Percentiles rank a stretch among this genome's conserved stretches.
phyloP scores from a whole-genome alignment of 495 filamentous ascomycete species.

The Talaromyces borbonicus region DNA sequence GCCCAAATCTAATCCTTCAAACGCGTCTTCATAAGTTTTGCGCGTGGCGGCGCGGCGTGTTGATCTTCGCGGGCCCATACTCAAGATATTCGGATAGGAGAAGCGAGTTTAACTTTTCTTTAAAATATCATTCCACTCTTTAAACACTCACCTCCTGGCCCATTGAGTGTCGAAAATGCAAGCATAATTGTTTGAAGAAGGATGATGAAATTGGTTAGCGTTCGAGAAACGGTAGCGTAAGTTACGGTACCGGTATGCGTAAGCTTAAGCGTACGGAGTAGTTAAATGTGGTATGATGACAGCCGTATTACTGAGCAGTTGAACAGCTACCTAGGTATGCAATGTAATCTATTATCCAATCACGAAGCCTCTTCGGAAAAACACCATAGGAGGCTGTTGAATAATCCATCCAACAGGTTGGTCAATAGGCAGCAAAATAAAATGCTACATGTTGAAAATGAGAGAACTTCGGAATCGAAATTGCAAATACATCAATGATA shows the following conservation, averaged over 20 bases:
- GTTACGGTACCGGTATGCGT: neutral
- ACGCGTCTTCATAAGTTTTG: conserved; percentile 29
- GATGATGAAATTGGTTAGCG: conserved; percentile 4
- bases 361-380: neutral
- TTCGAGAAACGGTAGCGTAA: neutral
- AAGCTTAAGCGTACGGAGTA: too few relatives aligned
- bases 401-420: too few relatives aligned
- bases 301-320: too few relatives aligned
- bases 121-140: neutral
- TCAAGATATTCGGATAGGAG: neutral
- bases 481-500: too few relatives aligned
- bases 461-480: too few relatives aligned
- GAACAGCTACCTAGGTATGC: too few relatives aligned
- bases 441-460: too few relatives aligned
- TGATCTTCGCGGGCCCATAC: conserved; percentile 25
- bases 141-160: neutral
- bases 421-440: too few relatives aligned
- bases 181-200: conserved; percentile 1
- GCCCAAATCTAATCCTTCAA: conserved; percentile 22
- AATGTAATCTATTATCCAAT: neutral
- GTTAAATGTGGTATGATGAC: too few relatives aligned
- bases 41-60: conserved; percentile 22
- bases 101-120: neutral
- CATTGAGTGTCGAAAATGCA: too few relatives aligned
- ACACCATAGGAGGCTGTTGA: too few relatives aligned